phyloP scores from a whole-genome alignment of 495 filamentous ascomycete species.

The Neurospora hispaniola region DNA sequence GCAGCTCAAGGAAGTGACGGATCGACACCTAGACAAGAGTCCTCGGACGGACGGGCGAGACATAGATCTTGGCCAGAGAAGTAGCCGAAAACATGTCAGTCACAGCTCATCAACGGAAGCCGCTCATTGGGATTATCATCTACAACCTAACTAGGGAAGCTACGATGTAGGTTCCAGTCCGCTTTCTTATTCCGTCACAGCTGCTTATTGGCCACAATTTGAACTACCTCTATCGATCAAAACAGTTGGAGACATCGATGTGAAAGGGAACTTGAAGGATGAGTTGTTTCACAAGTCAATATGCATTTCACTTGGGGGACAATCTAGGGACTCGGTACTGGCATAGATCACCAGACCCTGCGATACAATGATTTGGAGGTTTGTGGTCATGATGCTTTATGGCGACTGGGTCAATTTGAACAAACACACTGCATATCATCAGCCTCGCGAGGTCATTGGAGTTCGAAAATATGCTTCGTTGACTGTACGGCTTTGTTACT shows the following conservation, averaged over 20 bases:
- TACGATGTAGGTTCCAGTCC: too few relatives aligned
- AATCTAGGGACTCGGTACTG: neutral
- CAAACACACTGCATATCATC: neutral
- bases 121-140: neutral
- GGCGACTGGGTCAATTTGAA: neutral
- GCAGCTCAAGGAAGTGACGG: neutral
- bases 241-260: neutral
- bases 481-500: neutral
- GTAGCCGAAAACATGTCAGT: neutral
- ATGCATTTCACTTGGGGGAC: neutral
- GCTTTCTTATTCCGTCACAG: too few relatives aligned
- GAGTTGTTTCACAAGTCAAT: neutral
- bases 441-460: neutral
- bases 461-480: neutral
- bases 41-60: neutral
- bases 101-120: neutral
- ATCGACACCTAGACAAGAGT: neutral
- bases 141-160: neutral
- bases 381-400: neutral
- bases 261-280: neutral
- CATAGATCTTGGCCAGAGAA: neutral
- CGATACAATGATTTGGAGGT: neutral
- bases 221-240: too few relatives aligned
- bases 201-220: too few relatives aligned
- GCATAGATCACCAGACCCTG: neutral